Evolutionary conservation across 2,329 filamentous ascomycete species (phyloP), one percentile per base, ranked within the genome.

Genomic region (Nemania sp.): DNA sequence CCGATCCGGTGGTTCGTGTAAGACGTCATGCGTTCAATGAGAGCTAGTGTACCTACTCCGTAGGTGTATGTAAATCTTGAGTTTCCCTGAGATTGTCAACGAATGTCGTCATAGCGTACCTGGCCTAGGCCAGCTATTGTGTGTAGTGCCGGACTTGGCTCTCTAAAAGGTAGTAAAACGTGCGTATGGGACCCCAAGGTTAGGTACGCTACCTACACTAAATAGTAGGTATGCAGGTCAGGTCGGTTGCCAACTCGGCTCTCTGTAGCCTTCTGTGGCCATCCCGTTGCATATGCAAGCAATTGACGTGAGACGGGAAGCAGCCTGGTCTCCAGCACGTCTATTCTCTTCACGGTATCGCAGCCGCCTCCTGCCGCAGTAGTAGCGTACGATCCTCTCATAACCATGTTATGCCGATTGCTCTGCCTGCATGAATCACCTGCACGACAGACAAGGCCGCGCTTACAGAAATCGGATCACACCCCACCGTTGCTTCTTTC

Each of bases 11-110:
- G 52, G 57, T 46, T 54, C 47, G 41, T 31, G 36, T 37, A 41
- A 60, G 57, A 67, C 63, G 64, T 66, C 65, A 67, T 66, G 33
- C 45, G 28, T 55, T n/a, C 45, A 43, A 36, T 20, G 45, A 34
- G 26, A 46, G 15, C n/a, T 52, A 44, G 46, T 47, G 37, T n/a
- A 3, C 8, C 17, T 42, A 20, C 15, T 26, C 7, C 12, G 23
- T n/a, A 30, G 11, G 8, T 9, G 37, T 12, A 9, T 15, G 26
- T 24, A 49, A 33, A 47, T 34, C 52, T 24, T 39, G 31, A 57
- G 43, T 33, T 24, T 51, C 42, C 42, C 45, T 40, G 34, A 23
- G 20, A 26, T 20, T 8, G 23, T 20, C 23, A 15, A 48, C 47
- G 36, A 37, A 46, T 57, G 54, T 57, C 57, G 54, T 57, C 54